Evolutionary conservation across 306 rosid species (phyloP), one percentile per base, ranked within the genome.

Genomic region (Quercus dentata): DNA sequence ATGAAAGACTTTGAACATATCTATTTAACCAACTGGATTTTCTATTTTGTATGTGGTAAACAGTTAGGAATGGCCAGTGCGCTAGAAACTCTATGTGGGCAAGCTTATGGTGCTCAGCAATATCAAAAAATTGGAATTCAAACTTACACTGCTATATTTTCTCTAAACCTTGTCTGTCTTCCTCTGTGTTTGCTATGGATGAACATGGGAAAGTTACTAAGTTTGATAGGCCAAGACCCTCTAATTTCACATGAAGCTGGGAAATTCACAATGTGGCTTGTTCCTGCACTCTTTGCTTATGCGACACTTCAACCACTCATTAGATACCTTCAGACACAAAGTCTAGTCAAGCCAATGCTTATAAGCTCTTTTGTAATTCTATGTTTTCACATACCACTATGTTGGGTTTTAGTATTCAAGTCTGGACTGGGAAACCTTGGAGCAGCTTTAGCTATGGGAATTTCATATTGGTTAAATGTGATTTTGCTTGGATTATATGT

Each of bases 161-260:
- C 90, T 81, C 89, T 92, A 19, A 46, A 78, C 15, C 35, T 88
- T 12, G 86, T 90, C 19, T 92, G 90, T 56, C 1, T 94, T 51
- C 97, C 97, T 41, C 3, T 92, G 3, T 83, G 86, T 62, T 7
- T 92, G 11, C 11, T 84, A 55, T 94, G 97, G 97, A 69, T 87
- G 65, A 68, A 51, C 88, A 88, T 91, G 83, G 97, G 78, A 72
- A 84, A 78, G 4, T 65, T 94, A 75, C 89, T 94, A 11, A 23
- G 86, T 25, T 83, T 84, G n/a, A 35, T 88, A 33, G 98, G 97
- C 6, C 98, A 92, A 78, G 97, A 94, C 83, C 91, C 97, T 87
- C 61, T 80, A 30, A 91, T 94, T 74, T 83, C 97, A 27, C 83
- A 23, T 30, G 93, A 92, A 86, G 91, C 97, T 5, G 97, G 93